These are phyloP conservation scores for Hortiboletus flavorubellus DNA, from an alignment of 768 basidiomycete genomes.

Conservation along the genomic window DNA sequence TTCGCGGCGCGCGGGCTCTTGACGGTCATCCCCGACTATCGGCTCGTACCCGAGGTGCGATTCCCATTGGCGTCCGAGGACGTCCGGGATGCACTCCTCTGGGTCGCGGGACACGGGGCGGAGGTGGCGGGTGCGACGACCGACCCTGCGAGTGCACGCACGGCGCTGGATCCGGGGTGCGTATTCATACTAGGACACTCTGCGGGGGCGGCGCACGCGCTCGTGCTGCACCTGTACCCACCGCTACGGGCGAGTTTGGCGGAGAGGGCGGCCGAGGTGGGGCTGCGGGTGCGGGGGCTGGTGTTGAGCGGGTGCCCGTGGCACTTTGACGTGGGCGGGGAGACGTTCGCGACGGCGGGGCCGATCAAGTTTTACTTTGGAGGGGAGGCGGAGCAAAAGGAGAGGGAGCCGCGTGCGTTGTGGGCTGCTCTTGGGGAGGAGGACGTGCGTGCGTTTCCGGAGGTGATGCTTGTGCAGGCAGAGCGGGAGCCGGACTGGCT, in stretches of 20 bases:
- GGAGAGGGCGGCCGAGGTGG: conserved; percentile 20
- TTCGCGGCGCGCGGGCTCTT: conserved; percentile 58
- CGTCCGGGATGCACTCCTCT: conserved; percentile 55
- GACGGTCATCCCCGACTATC: conserved; percentile 68
- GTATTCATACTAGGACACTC: conserved; percentile 60
- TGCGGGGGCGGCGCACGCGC: conserved; percentile 52
- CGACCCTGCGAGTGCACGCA: neutral
- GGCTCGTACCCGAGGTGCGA: conserved; percentile 53
- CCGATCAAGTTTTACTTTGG: conserved; percentile 29
- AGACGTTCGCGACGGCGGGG: conserved; percentile 23
- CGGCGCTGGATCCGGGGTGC: conserved; percentile 37
- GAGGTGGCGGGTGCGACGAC: conserved; percentile 15
- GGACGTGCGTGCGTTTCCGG: conserved; percentile 41
- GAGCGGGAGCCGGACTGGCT: conserved; percentile 54
- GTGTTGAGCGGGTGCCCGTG: conserved; percentile 48
- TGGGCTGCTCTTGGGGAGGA: conserved; percentile 36
- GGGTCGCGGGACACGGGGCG: conserved; percentile 41
- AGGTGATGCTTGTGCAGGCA: conserved; percentile 45
- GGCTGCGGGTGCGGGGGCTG: conserved; percentile 37
- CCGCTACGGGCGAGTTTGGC: conserved; percentile 32
- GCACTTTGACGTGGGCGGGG: conserved; percentile 30
- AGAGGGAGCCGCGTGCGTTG: conserved; percentile 41
- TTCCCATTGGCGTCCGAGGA: conserved; percentile 58
- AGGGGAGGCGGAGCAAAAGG: conserved; percentile 41
- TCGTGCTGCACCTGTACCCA: conserved; percentile 40